Evolutionary conservation across 2,329 filamentous ascomycete species (phyloP).

Genomic region (Thelonectria olida): DNA sequence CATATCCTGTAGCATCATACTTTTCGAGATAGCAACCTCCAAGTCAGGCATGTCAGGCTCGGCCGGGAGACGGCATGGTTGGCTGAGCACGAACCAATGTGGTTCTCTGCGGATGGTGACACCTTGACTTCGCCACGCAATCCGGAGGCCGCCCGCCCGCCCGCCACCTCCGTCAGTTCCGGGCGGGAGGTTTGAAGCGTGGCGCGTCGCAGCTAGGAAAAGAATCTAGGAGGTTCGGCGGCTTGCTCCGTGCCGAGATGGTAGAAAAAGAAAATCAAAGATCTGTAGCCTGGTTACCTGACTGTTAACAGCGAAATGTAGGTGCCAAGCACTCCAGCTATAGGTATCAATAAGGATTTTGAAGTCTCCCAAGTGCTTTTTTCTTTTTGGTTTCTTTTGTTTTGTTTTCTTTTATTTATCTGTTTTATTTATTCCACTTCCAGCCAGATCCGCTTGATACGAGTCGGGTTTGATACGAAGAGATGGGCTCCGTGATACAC

Average conservation of each 20-base stretch:
- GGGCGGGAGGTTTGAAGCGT: neutral
- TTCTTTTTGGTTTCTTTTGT: too few relatives aligned
- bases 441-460: too few relatives aligned
- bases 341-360: too few relatives aligned
- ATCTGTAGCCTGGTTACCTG: too few relatives aligned
- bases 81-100: conserved; percentile 9
- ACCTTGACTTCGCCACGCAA: conserved; percentile 36
- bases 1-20: neutral
- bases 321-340: too few relatives aligned
- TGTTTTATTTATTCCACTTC: too few relatives aligned
- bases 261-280: neutral
- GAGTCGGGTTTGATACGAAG: too few relatives aligned
- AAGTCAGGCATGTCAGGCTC: neutral
- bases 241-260: neutral
- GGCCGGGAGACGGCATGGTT: neutral
- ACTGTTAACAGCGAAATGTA: too few relatives aligned
- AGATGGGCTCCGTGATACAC: too few relatives aligned
- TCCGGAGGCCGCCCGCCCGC: conserved; percentile 33
- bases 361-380: too few relatives aligned
- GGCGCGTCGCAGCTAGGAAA: neutral
- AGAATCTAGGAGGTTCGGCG: neutral
- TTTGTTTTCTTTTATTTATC: too few relatives aligned
- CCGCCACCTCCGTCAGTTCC: conserved; percentile 30
- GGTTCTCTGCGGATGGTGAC: conserved; percentile 9
- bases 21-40: neutral